A percentile compares a stretch with the other conserved stretches of the same genome.
Conservation (phyloP, 1,139 yeast species). For the Kazachstania sp. region DNA sequence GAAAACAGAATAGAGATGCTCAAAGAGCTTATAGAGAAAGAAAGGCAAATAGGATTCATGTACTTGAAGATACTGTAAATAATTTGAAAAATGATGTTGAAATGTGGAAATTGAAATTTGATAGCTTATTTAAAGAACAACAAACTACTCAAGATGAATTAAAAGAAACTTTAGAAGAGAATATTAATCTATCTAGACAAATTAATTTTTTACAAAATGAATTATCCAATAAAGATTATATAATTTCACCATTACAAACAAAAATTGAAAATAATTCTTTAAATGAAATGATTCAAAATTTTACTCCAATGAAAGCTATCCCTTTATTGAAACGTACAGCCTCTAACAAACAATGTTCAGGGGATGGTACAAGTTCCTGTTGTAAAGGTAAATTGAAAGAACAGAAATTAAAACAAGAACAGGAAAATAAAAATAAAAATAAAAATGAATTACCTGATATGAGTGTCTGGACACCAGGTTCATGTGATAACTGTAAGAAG, state of each 20-base stretch:
- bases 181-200: neutral
- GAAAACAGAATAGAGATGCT: conserved; percentile 91
- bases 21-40: conserved; percentile 68
- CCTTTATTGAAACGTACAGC: conserved; percentile 34
- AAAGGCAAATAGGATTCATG: conserved; percentile 38
- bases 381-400: neutral
- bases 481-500: conserved; percentile 2
- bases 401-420: no score
- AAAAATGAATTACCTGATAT: neutral
- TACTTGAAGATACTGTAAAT: conserved; percentile 55
- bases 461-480: conserved; percentile 3
- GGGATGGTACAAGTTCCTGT: neutral
- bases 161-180: neutral
- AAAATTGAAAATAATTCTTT: conserved; percentile 10
- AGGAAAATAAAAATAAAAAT: no score
- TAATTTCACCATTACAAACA: neutral
- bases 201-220: neutral
- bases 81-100: conserved; percentile 56
- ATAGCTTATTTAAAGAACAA: neutral
- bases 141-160: neutral
- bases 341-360: neutral
- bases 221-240: neutral
- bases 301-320: conserved; percentile 56
- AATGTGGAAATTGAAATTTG: conserved; percentile 48
- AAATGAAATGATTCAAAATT: conserved; percentile 35